Conservation (phyloP, 208 protist genomes). For the Naegleria fowleri region DNA sequence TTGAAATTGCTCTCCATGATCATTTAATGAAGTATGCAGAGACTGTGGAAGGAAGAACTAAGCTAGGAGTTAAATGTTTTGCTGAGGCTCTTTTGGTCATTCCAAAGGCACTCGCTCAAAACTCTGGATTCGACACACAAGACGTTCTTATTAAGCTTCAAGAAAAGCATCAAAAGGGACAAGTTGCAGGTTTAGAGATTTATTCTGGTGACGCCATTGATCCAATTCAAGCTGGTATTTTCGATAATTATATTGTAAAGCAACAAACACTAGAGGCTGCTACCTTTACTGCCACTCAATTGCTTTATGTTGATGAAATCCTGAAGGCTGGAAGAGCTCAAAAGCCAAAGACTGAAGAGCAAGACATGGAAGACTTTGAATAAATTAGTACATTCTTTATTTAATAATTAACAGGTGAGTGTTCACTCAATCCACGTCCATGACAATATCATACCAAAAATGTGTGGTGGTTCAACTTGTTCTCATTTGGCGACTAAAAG, state of each 20-base stretch:
- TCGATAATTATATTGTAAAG: slow-evolving; percentile 99
- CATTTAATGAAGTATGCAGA: slow-evolving; percentile 84
- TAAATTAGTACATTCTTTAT: too few relatives aligned
- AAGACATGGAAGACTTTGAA: slow-evolving; percentile 1
- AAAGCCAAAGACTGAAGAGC: not conserved
- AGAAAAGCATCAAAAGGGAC: slow-evolving; percentile 67
- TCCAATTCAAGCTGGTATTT: slow-evolving; percentile 84
- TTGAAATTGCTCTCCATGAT: slow-evolving; percentile 88
- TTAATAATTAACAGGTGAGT: too few relatives aligned
- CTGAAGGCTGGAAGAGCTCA: slow-evolving; percentile 85
- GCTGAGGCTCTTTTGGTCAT: slow-evolving; percentile 96
- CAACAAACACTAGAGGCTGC: slow-evolving; percentile 88
- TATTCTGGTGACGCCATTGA: slow-evolving; percentile 91
- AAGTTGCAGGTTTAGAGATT: slow-evolving; percentile 86
- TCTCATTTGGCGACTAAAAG: too few relatives aligned
- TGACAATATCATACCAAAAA: too few relatives aligned
- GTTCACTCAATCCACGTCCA: too few relatives aligned
- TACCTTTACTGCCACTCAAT: slow-evolving; percentile 24
- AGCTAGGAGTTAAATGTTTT: slow-evolving; percentile 96
- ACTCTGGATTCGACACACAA: slow-evolving; percentile 95
- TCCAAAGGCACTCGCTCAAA: slow-evolving; percentile 97
- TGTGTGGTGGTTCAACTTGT: too few relatives aligned
- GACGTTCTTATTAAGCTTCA: slow-evolving; percentile 90
- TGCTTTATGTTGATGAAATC: slow-evolving; percentile 94
- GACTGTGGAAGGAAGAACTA: slow-evolving; percentile 62